A percentile compares a stretch with the other conserved stretches of the same genome.
These are phyloP conservation scores for Waltergamsia citrina DNA, from an alignment of 2,329 filamentous ascomycete species.

Conservation along the genomic window DNA sequence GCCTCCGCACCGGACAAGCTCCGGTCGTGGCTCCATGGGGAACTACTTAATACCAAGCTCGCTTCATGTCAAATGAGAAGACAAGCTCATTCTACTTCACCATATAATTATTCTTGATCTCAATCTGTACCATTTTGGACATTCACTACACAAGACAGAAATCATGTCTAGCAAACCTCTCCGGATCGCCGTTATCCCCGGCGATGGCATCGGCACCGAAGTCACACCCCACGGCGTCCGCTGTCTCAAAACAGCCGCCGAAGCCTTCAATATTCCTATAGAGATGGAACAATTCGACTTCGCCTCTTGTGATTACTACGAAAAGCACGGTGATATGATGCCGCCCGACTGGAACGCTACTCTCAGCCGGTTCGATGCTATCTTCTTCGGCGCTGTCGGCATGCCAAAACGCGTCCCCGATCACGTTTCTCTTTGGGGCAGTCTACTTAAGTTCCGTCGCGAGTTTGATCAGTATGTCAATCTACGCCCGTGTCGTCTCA, in stretches of 20 bases:
- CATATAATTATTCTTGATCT: too few relatives aligned
- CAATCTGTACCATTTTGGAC: too few relatives aligned
- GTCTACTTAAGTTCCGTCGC: slow-evolving; percentile 58
- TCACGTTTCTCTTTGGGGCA: slow-evolving; percentile 57
- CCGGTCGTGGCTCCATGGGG: too few relatives aligned
- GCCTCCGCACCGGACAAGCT: too few relatives aligned
- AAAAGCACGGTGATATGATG: slow-evolving; percentile 30
- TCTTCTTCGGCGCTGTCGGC: slow-evolving; percentile 60
- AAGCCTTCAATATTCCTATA: slow-evolving; percentile 40
- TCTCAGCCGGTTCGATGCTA: slow-evolving; percentile 51
- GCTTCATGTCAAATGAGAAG: too few relatives aligned
- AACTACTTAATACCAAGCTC: too few relatives aligned
- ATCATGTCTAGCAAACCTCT: slow-evolving; percentile 25
- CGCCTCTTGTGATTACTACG: slow-evolving; percentile 53
- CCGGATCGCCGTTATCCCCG: slow-evolving; percentile 54
- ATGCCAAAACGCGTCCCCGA: slow-evolving; percentile 47
- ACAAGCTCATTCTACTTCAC: too few relatives aligned
- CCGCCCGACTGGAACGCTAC: slow-evolving; percentile 37
- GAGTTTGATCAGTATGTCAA: slow-evolving; percentile 62
- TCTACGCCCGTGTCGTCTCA: slow-evolving; percentile 52
- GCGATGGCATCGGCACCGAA: slow-evolving; percentile 61
- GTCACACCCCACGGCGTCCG: slow-evolving; percentile 54
- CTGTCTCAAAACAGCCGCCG: slow-evolving; percentile 43
- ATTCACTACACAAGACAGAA: neutral
- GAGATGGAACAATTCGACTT: slow-evolving; percentile 56